Percentiles rank a stretch among this genome's conserved stretches.
These are phyloP conservation scores for Debaryomycetaceae sp. DNA, from an alignment of 1,139 yeast species.

Conservation along the genomic window DNA sequence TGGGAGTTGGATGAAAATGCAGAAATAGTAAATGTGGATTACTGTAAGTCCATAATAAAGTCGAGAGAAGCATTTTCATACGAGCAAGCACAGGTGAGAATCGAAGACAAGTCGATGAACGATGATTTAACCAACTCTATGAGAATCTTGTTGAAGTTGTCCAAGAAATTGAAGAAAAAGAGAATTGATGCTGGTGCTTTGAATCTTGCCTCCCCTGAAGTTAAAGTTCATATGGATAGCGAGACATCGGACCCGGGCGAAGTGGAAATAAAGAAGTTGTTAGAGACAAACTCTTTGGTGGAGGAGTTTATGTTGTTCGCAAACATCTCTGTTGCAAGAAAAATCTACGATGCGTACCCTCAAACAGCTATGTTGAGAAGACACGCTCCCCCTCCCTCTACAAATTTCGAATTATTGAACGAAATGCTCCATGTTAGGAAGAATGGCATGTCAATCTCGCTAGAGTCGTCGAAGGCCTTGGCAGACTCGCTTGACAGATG, in stretches of 20 bases:
- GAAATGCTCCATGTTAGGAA: slow-evolving; percentile 87
- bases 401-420: slow-evolving; percentile 84
- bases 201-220: slow-evolving; percentile 96
- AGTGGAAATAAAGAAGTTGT: slow-evolving; percentile 83
- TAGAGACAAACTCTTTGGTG: slow-evolving; percentile 91
- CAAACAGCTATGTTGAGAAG: slow-evolving; percentile 98
- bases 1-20: slow-evolving; percentile 94
- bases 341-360: slow-evolving; percentile 88
- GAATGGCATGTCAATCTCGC: slow-evolving; percentile 65
- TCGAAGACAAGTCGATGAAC: slow-evolving; percentile 72
- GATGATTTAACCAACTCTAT: slow-evolving; percentile 89
- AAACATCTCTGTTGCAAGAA: slow-evolving; percentile 91
- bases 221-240: slow-evolving; percentile 93
- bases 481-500: slow-evolving; percentile 94
- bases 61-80: slow-evolving; percentile 95
- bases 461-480: slow-evolving; percentile 84
- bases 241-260: slow-evolving; percentile 97
- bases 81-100: slow-evolving; percentile 87
- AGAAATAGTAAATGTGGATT: slow-evolving; percentile 75
- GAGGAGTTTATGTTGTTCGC: slow-evolving; percentile 99
- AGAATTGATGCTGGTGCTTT: slow-evolving; percentile 95
- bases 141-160: slow-evolving; percentile 73
- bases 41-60: slow-evolving; percentile 82
- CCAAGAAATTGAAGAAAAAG: slow-evolving; percentile 79
- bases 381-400: slow-evolving; percentile 93